Evolutionary conservation across 371 early-diverging fungal genomes (phyloP).

Genomic region (Apophysomyces trapeziformis): DNA sequence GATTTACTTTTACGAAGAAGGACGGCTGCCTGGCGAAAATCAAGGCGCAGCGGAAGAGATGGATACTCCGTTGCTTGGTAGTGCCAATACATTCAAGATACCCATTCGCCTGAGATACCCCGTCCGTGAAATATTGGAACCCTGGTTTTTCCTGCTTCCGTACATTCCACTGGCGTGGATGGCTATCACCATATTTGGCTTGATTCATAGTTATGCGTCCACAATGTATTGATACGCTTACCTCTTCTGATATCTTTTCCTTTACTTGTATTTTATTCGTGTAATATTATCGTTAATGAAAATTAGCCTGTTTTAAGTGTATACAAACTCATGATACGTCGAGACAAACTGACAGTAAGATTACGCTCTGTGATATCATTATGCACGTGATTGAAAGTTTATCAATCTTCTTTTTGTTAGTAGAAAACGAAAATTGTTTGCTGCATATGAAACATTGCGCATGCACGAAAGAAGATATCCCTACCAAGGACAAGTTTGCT

Average conservation of each 20-base stretch:
- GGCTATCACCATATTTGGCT: background rate
- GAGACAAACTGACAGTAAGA: background rate
- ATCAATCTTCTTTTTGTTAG: too few species aligned
- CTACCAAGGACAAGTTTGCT: too few species aligned
- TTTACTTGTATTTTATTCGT: background rate
- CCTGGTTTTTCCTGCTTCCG: conserved; percentile 13
- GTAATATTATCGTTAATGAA: conserved; percentile 4
- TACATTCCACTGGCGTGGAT: conserved; percentile 13
- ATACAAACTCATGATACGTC: background rate
- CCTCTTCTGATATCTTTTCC: background rate
- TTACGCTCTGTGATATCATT: too few species aligned
- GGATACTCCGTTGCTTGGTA: background rate
- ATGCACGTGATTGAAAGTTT: background rate
- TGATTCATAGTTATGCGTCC: background rate
- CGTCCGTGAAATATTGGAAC: background rate
- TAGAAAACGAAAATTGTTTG: too few species aligned
- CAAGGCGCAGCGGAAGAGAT: conserved; percentile 3
- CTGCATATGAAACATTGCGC: too few species aligned
- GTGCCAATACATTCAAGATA: conserved; percentile 5
- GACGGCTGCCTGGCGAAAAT: conserved; percentile 58
- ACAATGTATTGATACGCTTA: background rate
- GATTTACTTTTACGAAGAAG: conserved; percentile 73
- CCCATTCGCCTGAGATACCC: conserved; percentile 11
- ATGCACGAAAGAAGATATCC: too few species aligned
- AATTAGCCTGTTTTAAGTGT: background rate